Conservation (phyloP, 148 eudicot genomes). For the Selenicereus undatus region DNA sequence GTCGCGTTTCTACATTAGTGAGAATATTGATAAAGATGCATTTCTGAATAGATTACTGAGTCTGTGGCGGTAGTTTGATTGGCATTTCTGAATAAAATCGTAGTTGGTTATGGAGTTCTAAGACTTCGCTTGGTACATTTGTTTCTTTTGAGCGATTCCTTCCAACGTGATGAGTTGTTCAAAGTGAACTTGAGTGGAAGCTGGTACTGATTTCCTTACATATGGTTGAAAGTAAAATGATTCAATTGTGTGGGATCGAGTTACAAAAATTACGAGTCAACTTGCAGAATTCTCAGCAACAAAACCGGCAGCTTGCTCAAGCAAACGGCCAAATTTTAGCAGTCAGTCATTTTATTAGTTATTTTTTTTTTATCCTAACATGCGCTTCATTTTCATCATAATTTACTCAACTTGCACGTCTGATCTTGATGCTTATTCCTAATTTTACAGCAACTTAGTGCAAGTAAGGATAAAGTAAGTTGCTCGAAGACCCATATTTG, state of each 20-base stretch:
- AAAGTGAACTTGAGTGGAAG: neutral
- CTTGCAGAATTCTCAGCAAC: conserved; percentile 53
- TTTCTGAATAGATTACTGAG: neutral
- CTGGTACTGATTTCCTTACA: neutral
- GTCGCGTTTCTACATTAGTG: neutral
- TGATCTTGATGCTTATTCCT: neutral
- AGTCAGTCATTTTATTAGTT: conserved; percentile 31
- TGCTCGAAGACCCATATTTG: neutral
- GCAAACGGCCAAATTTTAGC: conserved; percentile 50
- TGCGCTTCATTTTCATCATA: neutral
- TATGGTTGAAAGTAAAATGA: conserved; percentile 36
- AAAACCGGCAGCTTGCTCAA: conserved; percentile 57
- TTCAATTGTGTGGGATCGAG: conserved; percentile 48
- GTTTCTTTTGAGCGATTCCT: neutral
- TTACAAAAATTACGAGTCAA: conserved; percentile 40
- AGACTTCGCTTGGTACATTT: neutral
- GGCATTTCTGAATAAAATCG: neutral
- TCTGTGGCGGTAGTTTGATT: neutral
- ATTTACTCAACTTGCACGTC: neutral
- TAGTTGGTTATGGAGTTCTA: neutral
- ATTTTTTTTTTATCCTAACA: neutral
- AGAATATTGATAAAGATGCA: neutral
- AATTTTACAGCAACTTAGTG: neutral
- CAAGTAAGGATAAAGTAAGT: neutral
- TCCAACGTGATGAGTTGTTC: neutral